Base-by-base conservation (phyloP, 345 rosid genomes). In the Eucalyptus cloeziana region DNA sequence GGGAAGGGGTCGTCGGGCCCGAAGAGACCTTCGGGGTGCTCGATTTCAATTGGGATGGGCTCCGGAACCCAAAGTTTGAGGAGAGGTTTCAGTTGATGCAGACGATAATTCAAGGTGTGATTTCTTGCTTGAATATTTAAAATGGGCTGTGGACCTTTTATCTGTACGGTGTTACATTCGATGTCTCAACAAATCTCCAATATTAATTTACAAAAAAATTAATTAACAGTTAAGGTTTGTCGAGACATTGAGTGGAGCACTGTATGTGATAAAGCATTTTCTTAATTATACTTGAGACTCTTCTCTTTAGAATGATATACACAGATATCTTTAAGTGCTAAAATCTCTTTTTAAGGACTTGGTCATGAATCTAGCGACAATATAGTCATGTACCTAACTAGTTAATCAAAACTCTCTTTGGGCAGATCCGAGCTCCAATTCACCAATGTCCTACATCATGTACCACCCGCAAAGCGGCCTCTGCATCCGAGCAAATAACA, bases 401-500 rank as follows among this genome's bases (percentile, higher is more conserved):
- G 27, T 24, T 2, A 49, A 62, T 17, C 31, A 13, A 50, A 49
- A 25, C 12, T 37, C 62, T 58, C 33, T 54, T 50, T 25, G 87
- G 33, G 88, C 93, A 93, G 95, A 89, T 50, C 94, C 95, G 67
- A 90, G 88, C 90, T 45, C 88, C 90, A 90, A 88, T 49, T 49
- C 45, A 31, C 79, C 90, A 45, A 49, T 90, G 92, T 79, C 86
- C 88, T 60, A 76, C 64, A 81, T 90, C 85, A 89, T 91, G 56
- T 93, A 86, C 86, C 94, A 93, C 90, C 94, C 94, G 45, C 85
- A 86, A 49, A 92, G 92, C 1, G 94, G 94, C 76, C 90, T 85
- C 1, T 89, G 91, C 54, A 88, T 93, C 56, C 56, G 33, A 10
- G 89, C 89, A 76, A 64, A 86, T 52, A 88, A 89, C 56, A 76